Base-by-base conservation (phyloP, 1,139 yeast species). In the Lodderomyces beijingensis region DNA sequence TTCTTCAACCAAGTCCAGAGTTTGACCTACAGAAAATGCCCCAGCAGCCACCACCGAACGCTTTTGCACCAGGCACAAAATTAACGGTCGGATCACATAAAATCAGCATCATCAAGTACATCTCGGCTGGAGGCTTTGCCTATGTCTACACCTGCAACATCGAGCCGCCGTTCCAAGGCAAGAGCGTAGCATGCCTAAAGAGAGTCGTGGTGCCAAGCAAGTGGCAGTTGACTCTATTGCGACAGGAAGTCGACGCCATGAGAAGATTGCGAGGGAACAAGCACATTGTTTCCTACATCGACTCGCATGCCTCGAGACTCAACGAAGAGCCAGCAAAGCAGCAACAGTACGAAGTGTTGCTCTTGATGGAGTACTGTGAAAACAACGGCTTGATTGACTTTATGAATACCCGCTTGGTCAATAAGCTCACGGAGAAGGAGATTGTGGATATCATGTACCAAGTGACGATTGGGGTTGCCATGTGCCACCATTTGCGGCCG, bases 331-430 rank as follows among this genome's bases (percentile, higher is more conserved):
- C 27, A 6, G 11, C 16, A 3, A 23, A 23, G 11, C 22, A 60
- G 56, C 70, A 63, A 31, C 81, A 77, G 32, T 91, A 86, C 53
- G 98, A 91, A 59, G 96, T 93, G 33, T 77, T 89, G 42, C 67
- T 91, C 21, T 65, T 91, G 41, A 91, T 91, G 98, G 98, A 91
- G 55, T 79, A 81, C 51, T 91, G 98, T 53, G 71, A 80, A 8
- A 74, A 85, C 39, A 84, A 88, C 47, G 95, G 96, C 1, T 66
- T 91, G 40, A 81, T 91, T 31, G 97, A 91, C 53, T 86, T 83
- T 52, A 89, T 91, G 97, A 91, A 91, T 59, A 73, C 91, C n/a
- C 66, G 96, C 38, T 68, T 91, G 38, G 77, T 84, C 31, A 79
- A 87, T 39, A 82, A 88, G 53, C 70, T 91, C 36, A 77, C 81